These are phyloP conservation scores for Scutellaria galericulata DNA, from an alignment of 257 asterid species.

Conservation along the genomic window DNA sequence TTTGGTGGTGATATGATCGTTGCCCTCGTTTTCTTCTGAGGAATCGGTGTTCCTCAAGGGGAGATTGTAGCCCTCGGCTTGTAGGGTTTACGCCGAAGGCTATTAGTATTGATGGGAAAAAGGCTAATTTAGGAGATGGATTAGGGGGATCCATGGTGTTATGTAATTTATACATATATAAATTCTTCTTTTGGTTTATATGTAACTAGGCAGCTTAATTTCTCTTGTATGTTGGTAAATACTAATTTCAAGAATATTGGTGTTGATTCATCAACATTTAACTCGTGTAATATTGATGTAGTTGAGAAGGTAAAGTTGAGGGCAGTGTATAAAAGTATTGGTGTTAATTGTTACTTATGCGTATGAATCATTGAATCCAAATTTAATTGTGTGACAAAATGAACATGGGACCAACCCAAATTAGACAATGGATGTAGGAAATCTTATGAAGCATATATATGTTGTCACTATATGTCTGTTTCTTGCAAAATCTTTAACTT, in stretches of 20 bases:
- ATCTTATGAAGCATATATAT: conserved; percentile 20
- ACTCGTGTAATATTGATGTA: conserved; percentile 13
- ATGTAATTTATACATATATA: conserved; percentile 45
- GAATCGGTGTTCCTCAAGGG: background rate
- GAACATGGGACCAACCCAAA: conserved; percentile 32
- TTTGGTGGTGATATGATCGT: conserved; percentile 33
- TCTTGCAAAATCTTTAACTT: conserved; percentile 25
- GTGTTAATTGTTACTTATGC: background rate
- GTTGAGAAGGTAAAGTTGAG: background rate
- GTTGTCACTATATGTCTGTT: conserved; percentile 29
- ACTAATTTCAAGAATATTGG: conserved; percentile 13
- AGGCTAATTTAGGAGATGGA: conserved; percentile 52
- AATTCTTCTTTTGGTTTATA: background rate
- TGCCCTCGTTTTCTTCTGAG: too few species aligned
- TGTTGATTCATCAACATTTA: conserved; percentile 10
- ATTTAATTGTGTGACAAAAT: background rate
- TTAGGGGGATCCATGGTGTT: conserved; percentile 48
- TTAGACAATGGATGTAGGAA: conserved; percentile 22
- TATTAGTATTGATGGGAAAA: background rate
- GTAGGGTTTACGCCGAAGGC: background rate
- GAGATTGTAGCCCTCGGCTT: conserved; percentile 24
- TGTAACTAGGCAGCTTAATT: conserved; percentile 26
- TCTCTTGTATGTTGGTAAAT: conserved; percentile 18
- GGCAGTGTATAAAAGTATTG: conserved; percentile 1
- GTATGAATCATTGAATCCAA: background rate